Evolutionary conservation across 2,329 filamentous ascomycete genomes (phyloP), one percentile per base, ranked within the genome.

Genomic region (Sporothrix mexicana): DNA sequence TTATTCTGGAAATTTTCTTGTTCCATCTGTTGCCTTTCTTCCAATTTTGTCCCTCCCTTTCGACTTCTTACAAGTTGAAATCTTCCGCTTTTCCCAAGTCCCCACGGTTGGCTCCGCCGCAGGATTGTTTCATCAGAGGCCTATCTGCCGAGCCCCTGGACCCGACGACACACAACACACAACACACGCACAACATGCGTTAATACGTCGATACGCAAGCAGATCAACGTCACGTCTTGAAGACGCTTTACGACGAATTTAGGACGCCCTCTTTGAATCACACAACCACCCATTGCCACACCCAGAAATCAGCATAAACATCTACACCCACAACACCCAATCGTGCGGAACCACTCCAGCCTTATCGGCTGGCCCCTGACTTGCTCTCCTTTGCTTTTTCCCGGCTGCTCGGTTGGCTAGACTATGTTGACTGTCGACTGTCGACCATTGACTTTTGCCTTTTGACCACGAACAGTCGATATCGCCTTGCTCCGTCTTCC

Each of bases 91-190:
- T 36, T 36, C 30, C 30, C 30, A 36, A 36, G 30, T 36, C 30
- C 30, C 51, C 55, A 68, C 53, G 57, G 67, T 23, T 25, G 20
- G 64, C 69, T 62, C 57, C 68, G 74, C 74, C 74, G 72, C 74
- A 74, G 57, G 36, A 67, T 62, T 55, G 74, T 74, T 74, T 74
- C 74, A 74, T 67, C 64, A 67, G 15, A 49, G 69, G 47, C 20
- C 10, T 41, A n/a, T 57, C 25, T 43, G 41, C 70, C 67, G 57
- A 57, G 23, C 71, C 23, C 30, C 57, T 72, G 51, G 49, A 36
- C 23, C 30, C 45, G 9, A 47, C 59, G 59, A 64, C 36, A 12
- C 41, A 23, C 20, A 66, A 43, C 36, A 62, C 23, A 20, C 51
- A 55, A 23, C 30, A 36, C 30, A 36, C 30, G 30, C 30, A 36